Evolutionary conservation across 768 basidiomycete genomes (phyloP), one percentile per base, ranked within the genome.

Genomic region (Austroboletus eburneus): DNA sequence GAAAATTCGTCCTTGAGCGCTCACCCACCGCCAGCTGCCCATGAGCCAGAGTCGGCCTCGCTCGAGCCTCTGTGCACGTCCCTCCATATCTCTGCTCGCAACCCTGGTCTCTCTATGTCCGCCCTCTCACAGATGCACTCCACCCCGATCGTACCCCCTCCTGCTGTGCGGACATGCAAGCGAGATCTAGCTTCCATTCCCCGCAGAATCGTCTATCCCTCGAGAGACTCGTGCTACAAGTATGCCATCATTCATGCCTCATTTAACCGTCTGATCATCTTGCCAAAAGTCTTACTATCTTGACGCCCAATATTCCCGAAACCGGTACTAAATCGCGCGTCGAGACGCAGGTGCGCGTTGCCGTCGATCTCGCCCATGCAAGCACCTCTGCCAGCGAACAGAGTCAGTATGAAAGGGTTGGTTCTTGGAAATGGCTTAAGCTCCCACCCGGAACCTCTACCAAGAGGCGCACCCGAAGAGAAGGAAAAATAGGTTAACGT

Each of bases 281-380:
- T 33, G 47, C 60, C 20, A 7, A 32, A 56, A 91, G 90, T 57
- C 76, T 92, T 46, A 77, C 87, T 21, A 86, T 95, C 47, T 73
- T 90, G 62, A 81, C 91, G 35, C 87, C 90, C 18, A 90, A 82
- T 58, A 81, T 95, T 44, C 91, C 92, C 5, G 79, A 81, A 56
- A 70, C 73, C 36, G 92, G 91, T 21, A 84, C 91, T 13, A 94
- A 95, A 67, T 91, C 88, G 39, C 80, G 92, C 27, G 92, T 95
- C n/a, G 92, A 95, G 65, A 95, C 92, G 3, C 92, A 95, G 72
- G 83, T 95, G 40, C 83, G 91, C 60, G 79, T 94, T 33, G 80
- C 84, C 3, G 73, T 95, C 32, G 87, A 91, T 59, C 72, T 91
- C 40, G 85, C 85, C 5, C 80, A 85, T 56, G 73, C 81, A 20